These are phyloP conservation scores for Epichloe gansuensis DNA, from an alignment of 2,329 filamentous ascomycete species.

Conservation along the genomic window DNA sequence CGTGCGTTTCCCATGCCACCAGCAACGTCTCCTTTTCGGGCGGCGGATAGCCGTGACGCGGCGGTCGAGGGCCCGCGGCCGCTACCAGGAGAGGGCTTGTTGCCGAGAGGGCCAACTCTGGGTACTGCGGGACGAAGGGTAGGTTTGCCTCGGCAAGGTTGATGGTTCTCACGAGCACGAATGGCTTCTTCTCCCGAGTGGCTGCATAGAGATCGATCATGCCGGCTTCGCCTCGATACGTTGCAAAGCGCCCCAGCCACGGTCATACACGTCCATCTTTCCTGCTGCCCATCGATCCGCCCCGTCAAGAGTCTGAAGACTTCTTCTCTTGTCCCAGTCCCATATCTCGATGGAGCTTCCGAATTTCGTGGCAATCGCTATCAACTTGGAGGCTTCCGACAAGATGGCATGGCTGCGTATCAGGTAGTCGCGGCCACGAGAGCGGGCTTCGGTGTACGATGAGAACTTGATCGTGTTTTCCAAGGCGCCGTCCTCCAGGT, in stretches of 20 bases:
- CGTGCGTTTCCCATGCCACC: conserved; percentile 26
- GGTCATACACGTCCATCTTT: conserved; percentile 23
- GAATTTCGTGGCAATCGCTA: conserved; percentile 27
- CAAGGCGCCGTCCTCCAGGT: conserved; percentile 66
- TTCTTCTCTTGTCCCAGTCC: conserved; percentile 27
- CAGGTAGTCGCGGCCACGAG: conserved; percentile 28
- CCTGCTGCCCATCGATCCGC: conserved; percentile 27
- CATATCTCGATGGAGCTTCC: conserved; percentile 27
- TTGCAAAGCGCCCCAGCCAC: conserved; percentile 22
- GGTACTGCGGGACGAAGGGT: conserved; percentile 25
- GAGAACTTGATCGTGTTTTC: conserved; percentile 33
- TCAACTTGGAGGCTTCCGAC: conserved; percentile 25
- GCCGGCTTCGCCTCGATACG: conserved; percentile 21
- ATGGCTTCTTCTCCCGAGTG: conserved; percentile 23
- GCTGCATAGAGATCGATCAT: conserved; percentile 23
- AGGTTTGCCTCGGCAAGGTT: conserved; percentile 22
- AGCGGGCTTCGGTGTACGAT: conserved; percentile 26
- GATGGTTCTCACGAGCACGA: conserved; percentile 23
- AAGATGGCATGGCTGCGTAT: conserved; percentile 31
- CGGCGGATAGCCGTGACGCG: conserved; percentile 24
- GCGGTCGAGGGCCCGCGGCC: conserved; percentile 27
- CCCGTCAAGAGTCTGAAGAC: conserved; percentile 24
- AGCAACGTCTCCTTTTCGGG: conserved; percentile 26
- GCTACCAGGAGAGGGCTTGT: conserved; percentile 26
- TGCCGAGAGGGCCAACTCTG: conserved; percentile 27